Conservation (phyloP, 2,329 filamentous ascomycete genomes). For the Aureobasidium sp. region DNA sequence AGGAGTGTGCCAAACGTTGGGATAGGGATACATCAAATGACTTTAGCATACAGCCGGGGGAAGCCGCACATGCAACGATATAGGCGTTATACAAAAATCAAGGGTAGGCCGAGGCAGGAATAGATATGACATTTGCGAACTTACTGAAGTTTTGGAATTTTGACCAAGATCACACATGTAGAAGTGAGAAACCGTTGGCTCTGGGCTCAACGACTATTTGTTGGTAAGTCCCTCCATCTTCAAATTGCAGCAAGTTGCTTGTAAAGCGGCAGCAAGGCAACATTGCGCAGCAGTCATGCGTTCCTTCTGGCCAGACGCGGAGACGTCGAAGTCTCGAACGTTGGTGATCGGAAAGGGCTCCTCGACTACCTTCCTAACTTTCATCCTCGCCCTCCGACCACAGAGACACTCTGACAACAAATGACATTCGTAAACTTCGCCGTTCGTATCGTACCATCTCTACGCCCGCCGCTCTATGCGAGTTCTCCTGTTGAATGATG, state of each 20-base stretch:
- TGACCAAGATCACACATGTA: neutral
- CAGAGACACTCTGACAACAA: neutral
- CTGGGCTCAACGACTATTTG: neutral
- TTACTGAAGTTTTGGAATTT: neutral
- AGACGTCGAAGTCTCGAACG: neutral
- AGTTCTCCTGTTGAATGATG: neutral
- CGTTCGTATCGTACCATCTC: neutral
- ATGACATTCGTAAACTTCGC: neutral
- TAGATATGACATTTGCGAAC: conserved; percentile 6
- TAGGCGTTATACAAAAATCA: conserved; percentile 9
- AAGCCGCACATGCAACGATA: neutral
- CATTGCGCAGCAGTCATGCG: neutral
- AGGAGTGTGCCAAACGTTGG: neutral
- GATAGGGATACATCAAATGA: neutral
- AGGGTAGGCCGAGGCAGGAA: neutral
- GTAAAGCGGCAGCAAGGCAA: neutral
- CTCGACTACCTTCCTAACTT: neutral
- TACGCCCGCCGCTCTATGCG: neutral
- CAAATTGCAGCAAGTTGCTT: neutral
- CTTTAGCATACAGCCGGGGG: neutral
- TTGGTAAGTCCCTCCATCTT: neutral
- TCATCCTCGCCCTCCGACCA: neutral
- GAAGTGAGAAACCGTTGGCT: neutral
- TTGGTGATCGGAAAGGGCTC: neutral
- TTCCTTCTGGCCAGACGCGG: neutral